These are phyloP conservation scores for Streptanthus diversifolius DNA, from an alignment of 345 rosid genomes.

Conservation along the genomic window DNA sequence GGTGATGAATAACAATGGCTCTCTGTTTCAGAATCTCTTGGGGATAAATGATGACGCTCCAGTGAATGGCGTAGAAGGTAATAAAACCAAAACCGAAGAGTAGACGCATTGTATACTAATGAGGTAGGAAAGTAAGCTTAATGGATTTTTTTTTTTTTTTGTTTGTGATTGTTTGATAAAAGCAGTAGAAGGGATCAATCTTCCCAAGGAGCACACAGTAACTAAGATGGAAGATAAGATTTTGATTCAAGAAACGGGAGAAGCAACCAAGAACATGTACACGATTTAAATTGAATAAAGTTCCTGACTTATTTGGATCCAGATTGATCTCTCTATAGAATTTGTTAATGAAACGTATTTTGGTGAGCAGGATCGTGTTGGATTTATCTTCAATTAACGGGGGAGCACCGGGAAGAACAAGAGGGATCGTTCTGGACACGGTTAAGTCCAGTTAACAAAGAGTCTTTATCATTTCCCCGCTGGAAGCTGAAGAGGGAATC, in stretches of 20 bases:
- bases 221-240: constrained; percentile 53
- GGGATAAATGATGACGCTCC: constrained; percentile 50
- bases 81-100: constrained; percentile 14
- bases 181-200: constrained; percentile 53
- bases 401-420: constrained; percentile 90
- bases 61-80: constrained; percentile 52
- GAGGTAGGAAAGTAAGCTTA: neutral
- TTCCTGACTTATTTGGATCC: neutral
- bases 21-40: constrained; percentile 53
- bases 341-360: neutral
- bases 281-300: neutral
- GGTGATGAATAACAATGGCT: neutral
- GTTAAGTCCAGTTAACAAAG: constrained; percentile 36
- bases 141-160: neutral
- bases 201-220: constrained; percentile 57
- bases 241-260: constrained; percentile 44
- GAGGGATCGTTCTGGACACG: constrained; percentile 58
- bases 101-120: constrained; percentile 1
- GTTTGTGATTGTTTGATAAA: constrained; percentile 39
- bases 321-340: neutral
- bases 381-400: constrained; percentile 69
- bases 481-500: constrained; percentile 13
- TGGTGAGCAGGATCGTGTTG: constrained; percentile 58
- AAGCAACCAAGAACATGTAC: constrained; percentile 55
- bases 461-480: neutral